Base-by-base conservation (phyloP, 257 asterid species). In the Solanum etuberosum region DNA sequence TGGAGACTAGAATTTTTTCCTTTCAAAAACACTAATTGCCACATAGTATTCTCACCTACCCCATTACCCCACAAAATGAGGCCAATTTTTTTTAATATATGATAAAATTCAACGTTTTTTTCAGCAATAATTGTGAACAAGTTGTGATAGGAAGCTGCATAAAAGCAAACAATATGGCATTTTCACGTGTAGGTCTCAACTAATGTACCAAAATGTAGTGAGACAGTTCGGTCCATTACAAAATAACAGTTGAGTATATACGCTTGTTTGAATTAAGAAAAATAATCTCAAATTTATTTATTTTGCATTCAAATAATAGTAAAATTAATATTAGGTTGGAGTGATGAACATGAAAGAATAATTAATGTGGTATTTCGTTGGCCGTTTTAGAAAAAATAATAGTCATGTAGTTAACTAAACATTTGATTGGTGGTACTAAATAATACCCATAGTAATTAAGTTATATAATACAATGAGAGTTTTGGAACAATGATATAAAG, bases 31-130 rank as follows among this genome's bases (percentile, higher is more conserved):
- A 43, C 15, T 42, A 25, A 16, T 16, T 1, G 25, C 25, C 65
- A 29, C 85, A 80, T 46, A 80, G 8, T 46, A 29, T 29, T 46
- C 67, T 46, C 67, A 80, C 85, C 85, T 46, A 80, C 65, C 85
- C 29, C 85, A 9, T 46, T 29, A 80, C 0, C 67, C 63, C 38
- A 27, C 42, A 46, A 80, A 80, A 29, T 5, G 10, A 80, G 42
- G 34, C 14, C 27, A 80, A 1, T 9, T 25, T 77, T n/a, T 54
- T 76, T 23, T 2, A 76, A 5, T 11, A 42, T 10, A 7, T 15
- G 9, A 43, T 7, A 42, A 73, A 43, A 43, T 42, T 78, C 63
- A 43, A 78, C 84, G 5, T 43, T 23, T 78, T 67, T 27, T 20
- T 9, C 46, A 34, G 48, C 29, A 72, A 72, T 72, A 71, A 32